phyloP scores from a whole-genome alignment of 23 red algal genomes.

The Gracilaria gracilis region DNA sequence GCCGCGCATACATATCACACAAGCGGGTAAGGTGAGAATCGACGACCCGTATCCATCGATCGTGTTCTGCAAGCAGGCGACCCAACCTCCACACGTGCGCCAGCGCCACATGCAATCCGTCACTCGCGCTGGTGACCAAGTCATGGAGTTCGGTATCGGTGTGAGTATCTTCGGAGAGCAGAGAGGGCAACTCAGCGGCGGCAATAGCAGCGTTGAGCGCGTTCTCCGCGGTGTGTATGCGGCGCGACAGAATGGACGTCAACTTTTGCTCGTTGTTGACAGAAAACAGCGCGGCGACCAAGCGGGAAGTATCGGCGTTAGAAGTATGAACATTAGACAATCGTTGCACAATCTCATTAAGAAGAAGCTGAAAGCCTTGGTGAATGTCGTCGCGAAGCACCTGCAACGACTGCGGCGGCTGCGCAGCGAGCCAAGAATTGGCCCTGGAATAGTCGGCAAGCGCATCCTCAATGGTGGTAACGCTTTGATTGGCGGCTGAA shows the following conservation, averaged over 20 bases:
- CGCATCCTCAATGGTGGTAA: slow-evolving; percentile 32
- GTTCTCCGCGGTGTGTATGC: slow-evolving; percentile 34
- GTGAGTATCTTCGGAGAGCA: background rate
- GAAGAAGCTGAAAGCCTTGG: slow-evolving; percentile 20
- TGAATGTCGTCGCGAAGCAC: slow-evolving; percentile 18
- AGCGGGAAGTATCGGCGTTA: slow-evolving; percentile 7
- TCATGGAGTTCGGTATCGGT: slow-evolving; percentile 13
- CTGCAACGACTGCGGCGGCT: slow-evolving; percentile 12
- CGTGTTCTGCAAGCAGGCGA: slow-evolving; percentile 16
- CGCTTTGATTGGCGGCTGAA: background rate
- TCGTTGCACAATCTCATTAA: slow-evolving; percentile 21
- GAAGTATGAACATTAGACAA: slow-evolving; percentile 20
- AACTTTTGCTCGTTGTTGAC: slow-evolving; percentile 38
- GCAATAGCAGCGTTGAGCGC: slow-evolving; percentile 14
- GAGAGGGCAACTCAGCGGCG: background rate
- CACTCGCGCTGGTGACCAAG: slow-evolving; percentile 31
- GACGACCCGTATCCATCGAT: slow-evolving; percentile 24
- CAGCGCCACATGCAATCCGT: slow-evolving; percentile 14
- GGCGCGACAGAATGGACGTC: background rate
- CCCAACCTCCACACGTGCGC: slow-evolving; percentile 51
- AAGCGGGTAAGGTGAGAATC: background rate
- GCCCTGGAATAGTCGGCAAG: slow-evolving; percentile 30
- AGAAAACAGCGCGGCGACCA: slow-evolving; percentile 31
- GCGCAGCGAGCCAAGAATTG: slow-evolving; percentile 32
- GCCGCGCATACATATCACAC: slow-evolving; percentile 8